Evolutionary conservation across 2,329 filamentous ascomycete species (phyloP).

Genomic region (Cladophialophora immunda): DNA sequence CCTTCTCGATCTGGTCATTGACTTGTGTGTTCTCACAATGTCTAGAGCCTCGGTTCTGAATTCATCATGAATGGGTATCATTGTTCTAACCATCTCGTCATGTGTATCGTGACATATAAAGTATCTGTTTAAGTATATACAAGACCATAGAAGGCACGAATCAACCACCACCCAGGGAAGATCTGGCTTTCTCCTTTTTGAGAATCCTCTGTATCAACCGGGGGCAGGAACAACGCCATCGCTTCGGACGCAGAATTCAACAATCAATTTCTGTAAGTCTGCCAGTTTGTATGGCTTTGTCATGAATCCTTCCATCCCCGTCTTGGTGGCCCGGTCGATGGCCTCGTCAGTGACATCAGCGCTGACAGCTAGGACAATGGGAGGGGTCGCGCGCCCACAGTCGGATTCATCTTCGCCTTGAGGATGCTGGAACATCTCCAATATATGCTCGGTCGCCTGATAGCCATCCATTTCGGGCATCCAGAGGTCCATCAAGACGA

Average conservation of each 20-base stretch:
- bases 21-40: background rate
- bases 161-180: background rate
- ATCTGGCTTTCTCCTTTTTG: background rate
- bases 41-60: background rate
- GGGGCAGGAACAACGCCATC: conserved; percentile 17
- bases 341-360: conserved; percentile 73
- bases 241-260: conserved; percentile 53
- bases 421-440: conserved; percentile 58
- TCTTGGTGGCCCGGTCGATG: conserved; percentile 66
- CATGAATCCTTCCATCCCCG: conserved; percentile 74
- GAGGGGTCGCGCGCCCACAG: conserved; percentile 38
- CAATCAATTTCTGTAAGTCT: conserved; percentile 69
- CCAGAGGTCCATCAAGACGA: conserved; percentile 79
- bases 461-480: conserved; percentile 79
- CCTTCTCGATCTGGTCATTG: background rate
- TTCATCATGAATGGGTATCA: conserved; percentile 23
- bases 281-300: conserved; percentile 72
- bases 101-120: conserved; percentile 24
- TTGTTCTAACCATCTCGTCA: conserved; percentile 26
- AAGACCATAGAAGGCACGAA: conserved; percentile 10
- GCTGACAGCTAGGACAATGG: conserved; percentile 68
- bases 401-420: conserved; percentile 29
- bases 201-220: conserved; percentile 8
- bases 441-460: conserved; percentile 70
- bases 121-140: conserved; percentile 18